These are phyloP conservation scores for Meyerozyma smithsonii DNA, from an alignment of 1,139 yeast genomes.

Conservation along the genomic window DNA sequence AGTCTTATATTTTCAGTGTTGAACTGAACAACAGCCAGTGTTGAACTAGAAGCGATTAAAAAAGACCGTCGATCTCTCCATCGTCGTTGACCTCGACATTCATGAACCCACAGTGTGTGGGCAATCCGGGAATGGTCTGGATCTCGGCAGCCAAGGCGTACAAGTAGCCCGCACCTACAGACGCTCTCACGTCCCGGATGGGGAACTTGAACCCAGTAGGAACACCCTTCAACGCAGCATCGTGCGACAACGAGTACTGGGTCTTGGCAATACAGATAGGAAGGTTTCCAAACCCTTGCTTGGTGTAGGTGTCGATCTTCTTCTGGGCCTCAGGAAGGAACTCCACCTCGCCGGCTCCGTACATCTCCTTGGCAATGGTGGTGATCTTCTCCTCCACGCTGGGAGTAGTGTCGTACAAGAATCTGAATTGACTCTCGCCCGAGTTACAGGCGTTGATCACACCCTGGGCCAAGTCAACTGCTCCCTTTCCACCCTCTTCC, in stretches of 20 bases:
- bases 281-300: constrained; percentile 68
- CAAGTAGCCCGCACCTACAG: constrained; percentile 80
- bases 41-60: constrained; percentile 25
- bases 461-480: constrained; percentile 34
- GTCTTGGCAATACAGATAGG: constrained; percentile 85
- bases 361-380: constrained; percentile 67
- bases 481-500: constrained; percentile 65
- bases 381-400: constrained; percentile 60
- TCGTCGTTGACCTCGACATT: constrained; percentile 75
- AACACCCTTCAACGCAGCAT: constrained; percentile 76
- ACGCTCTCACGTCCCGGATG: constrained; percentile 72
- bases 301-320: constrained; percentile 61
- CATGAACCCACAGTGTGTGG: constrained; percentile 82
- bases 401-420: constrained; percentile 56
- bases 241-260: constrained; percentile 78
- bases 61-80: constrained; percentile 76
- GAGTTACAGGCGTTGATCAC: constrained; percentile 56
- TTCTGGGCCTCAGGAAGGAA: constrained; percentile 61
- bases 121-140: constrained; percentile 80
- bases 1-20: not conserved
- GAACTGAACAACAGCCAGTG: constrained; percentile 2
- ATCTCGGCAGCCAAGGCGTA: constrained; percentile 82
- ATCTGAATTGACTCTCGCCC: constrained; percentile 50
- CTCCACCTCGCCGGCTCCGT: constrained; percentile 69
- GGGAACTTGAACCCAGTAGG: constrained; percentile 78